A percentile compares a stretch with the other conserved stretches of the same genome.
Evolutionary conservation across 2,329 filamentous ascomycete species (phyloP).

Genomic region (Aspergillus quadricinctus): DNA sequence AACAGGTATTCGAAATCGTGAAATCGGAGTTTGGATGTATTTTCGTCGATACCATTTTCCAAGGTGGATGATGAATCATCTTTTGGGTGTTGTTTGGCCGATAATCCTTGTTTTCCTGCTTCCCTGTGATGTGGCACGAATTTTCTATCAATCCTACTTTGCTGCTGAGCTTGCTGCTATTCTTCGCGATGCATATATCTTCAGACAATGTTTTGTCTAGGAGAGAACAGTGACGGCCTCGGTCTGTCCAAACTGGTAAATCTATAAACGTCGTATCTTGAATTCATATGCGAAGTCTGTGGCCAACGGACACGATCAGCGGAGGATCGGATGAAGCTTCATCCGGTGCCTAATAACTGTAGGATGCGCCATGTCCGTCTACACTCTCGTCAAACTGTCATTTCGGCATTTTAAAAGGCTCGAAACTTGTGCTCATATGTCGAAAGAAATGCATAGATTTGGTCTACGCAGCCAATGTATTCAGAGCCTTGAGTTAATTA

Average conservation of each 20-base stretch:
- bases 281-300: neutral
- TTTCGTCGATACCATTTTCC: neutral
- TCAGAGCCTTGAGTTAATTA: too few species aligned
- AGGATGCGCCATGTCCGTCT: too few species aligned
- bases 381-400: too few species aligned
- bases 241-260: neutral
- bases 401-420: too few species aligned
- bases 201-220: neutral
- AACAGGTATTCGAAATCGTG: constrained; percentile 1
- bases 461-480: too few species aligned
- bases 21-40: neutral
- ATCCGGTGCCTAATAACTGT: too few species aligned
- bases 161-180: neutral
- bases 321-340: too few species aligned
- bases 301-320: too few species aligned
- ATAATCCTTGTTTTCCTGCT: neutral
- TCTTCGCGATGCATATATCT: neutral
- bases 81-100: neutral
- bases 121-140: neutral
- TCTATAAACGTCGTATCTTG: too few species aligned
- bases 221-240: neutral
- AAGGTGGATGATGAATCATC: neutral
- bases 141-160: neutral
- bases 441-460: too few species aligned
- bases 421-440: too few species aligned